Base-by-base conservation (phyloP, 2,329 filamentous ascomycete species). In the Beauveria pseudobassiana region DNA sequence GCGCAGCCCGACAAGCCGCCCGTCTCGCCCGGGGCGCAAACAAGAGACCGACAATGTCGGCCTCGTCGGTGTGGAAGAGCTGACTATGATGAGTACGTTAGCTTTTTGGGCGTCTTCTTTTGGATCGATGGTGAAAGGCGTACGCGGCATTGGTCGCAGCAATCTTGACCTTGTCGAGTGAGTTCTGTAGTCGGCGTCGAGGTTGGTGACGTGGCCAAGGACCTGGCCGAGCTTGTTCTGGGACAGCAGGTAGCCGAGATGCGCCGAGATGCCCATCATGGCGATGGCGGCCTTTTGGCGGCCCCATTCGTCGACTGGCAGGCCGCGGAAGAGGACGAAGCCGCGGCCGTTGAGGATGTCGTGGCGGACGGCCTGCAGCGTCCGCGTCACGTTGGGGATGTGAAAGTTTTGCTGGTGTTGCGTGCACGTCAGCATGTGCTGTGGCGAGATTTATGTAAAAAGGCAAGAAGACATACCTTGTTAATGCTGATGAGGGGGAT, bases 311-410 rank as follows among this genome's bases (percentile, higher is more conserved):
- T 82, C 69, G 1, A 92, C 89, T 1, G 90, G 91, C 70, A 96
- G 86, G 63, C 88, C 87, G 73, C 93, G 93, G 79, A 95, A 93
- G n/a, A 96, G 81, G 65, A 93, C 87, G 76, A 96, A 96, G 14
- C 91, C 91, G 69, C 93, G 93, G 65, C 90, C 91, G 71, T 95
- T 84, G 56, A 95, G 74, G 34, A 79, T 72, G 63, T 77, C 74
- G 7, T 71, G 64, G 24, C 76, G 74, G 3, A 77, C 67, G 18
- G 63, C 50, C 16, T 64, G 54, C 38, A 79, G 72, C 67, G 64
- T 14, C 64, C 66, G 63, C 69, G 61, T 16, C 76, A 60, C n/a
- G 69, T 14, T 63, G 66, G 22, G 75, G 73, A 2, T 78, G 73
- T 3, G 71, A 69, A 65, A 78, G 78, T 67, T 74, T 74, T 49